Conservation (phyloP, 495 filamentous ascomycete species). For the Mytilinidion resinicola region DNA sequence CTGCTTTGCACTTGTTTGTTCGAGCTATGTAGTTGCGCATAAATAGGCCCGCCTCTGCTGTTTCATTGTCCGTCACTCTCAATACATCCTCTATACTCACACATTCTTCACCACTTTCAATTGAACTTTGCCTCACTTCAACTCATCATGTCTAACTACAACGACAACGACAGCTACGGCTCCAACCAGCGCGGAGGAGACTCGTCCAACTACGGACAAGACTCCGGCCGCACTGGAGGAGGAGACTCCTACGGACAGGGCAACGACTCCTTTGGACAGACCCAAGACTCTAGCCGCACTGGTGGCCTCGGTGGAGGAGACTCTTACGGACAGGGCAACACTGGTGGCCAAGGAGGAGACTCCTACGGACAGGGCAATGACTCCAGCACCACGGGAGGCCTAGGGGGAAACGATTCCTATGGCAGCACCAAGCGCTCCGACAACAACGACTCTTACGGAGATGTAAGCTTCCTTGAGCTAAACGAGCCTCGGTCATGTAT, state of each 20-base stretch:
- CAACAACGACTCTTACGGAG: constrained; percentile 1
- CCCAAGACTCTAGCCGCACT: constrained; percentile 18
- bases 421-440: constrained; percentile 2
- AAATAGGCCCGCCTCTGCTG: too few species aligned
- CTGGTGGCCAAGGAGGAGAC: not conserved
- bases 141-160: constrained; percentile 3
- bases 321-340: constrained; percentile 4
- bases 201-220: not conserved
- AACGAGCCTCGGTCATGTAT: not conserved
- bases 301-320: constrained; percentile 9
- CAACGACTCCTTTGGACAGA: not conserved
- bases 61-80: not conserved
- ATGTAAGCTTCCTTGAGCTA: too few species aligned
- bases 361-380: constrained; percentile 3
- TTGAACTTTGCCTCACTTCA: not conserved
- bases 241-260: not conserved
- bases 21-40: not conserved
- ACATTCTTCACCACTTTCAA: not conserved
- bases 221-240: not conserved
- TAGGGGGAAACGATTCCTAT: constrained; percentile 12
- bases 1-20: not conserved
- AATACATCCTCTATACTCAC: not conserved
- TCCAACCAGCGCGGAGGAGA: not conserved
- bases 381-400: constrained; percentile 16
- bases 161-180: constrained; percentile 1